Evolutionary conservation across 2,329 filamentous ascomycete species (phyloP), one percentile per base, ranked within the genome.

Genomic region (Trichoderma pleuroti): DNA sequence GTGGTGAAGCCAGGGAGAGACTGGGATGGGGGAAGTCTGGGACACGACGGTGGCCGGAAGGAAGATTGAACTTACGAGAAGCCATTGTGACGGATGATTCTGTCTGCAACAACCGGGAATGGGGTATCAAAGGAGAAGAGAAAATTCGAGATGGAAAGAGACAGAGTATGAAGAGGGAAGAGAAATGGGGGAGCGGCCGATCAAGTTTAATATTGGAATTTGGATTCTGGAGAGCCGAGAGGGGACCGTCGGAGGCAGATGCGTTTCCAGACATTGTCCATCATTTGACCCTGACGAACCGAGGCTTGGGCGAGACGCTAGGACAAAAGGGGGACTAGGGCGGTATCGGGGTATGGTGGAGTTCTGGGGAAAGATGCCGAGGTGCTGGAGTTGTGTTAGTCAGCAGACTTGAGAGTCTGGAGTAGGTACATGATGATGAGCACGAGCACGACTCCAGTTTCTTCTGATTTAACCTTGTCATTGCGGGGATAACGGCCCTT

Each of bases 1-100:
- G 14, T 12, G 24, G 18, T 10, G 16, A 56, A 34, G 14, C 26
- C 34, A 52, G 30, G 42, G n/a, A 21, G 39, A 11, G 26, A 28
- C 5, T 28, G 3, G 26, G 26, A n/a, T n/a, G 11, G 21, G 34
- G 32, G 8, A 34, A 36, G 8, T 36, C 54, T 42, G 32, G 32
- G 10, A n/a, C 65, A 18, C 26, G 36, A 39, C 26, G 3, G 39
- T 34, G 57, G 54, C 57, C 34, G 39, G 46, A 36, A 59, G 42
- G 28, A 39, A 46, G 36, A 28, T n/a, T n/a, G n/a, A 28, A 57
- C 67, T 81, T 89, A 94, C 92, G 92, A 82, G 92, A 93, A 74
- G 92, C 90, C 92, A 94, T 94, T 74, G 73, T 83, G 81, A 75
- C 60, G 72, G 54, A 61, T 71, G 46, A 52, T 52, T 52, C 46